These are phyloP conservation scores for Raphanus sativus DNA, from an alignment of 345 rosid genomes.

Conservation along the genomic window DNA sequence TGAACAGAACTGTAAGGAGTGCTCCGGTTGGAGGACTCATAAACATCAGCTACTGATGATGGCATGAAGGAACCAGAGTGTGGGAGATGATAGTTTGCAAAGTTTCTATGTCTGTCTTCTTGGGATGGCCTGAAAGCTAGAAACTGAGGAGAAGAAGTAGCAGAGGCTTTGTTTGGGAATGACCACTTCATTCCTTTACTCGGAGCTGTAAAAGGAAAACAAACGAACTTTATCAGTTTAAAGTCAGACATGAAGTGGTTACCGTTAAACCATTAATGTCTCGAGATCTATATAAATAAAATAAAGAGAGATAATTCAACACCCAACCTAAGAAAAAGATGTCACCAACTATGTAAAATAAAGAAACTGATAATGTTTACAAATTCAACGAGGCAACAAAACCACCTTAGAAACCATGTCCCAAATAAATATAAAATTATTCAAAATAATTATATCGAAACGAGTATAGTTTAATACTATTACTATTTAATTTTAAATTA, in stretches of 20 bases:
- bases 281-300: constrained; percentile 19
- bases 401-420: neutral
- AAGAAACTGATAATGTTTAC: constrained; percentile 6
- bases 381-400: neutral
- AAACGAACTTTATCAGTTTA: constrained; percentile 21
- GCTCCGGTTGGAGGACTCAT: constrained; percentile 54
- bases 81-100: constrained; percentile 40
- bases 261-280: constrained; percentile 15
- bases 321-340: neutral
- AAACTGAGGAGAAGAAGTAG: constrained; percentile 58
- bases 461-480: neutral
- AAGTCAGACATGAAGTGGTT: constrained; percentile 2
- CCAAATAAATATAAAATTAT: neutral
- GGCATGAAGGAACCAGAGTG: constrained; percentile 51
- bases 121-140: constrained; percentile 60
- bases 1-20: constrained; percentile 41
- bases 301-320: constrained; percentile 7
- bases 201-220: constrained; percentile 33
- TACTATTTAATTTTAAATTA: neutral
- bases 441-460: neutral
- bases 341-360: neutral
- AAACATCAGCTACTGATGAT: constrained; percentile 45
- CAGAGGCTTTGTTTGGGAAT: constrained; percentile 57
- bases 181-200: constrained; percentile 61
- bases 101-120: constrained; percentile 59